These are phyloP conservation scores for Trichoderma koningii DNA, from an alignment of 2,329 filamentous ascomycete genomes.

Conservation along the genomic window DNA sequence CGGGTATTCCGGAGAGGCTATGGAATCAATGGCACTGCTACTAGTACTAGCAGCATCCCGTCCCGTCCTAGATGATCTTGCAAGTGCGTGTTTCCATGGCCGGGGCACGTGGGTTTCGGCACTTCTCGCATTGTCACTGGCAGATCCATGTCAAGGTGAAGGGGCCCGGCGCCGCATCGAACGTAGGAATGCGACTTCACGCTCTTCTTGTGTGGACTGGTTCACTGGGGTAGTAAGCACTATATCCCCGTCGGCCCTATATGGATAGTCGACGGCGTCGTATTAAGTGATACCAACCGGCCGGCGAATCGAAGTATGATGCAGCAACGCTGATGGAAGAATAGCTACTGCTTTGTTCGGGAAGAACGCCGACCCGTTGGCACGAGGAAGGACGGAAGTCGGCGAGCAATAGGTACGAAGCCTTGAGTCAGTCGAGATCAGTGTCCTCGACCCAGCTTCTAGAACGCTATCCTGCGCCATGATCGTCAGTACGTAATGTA, in stretches of 20 bases:
- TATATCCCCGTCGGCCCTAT: not conserved
- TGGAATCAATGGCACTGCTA: not conserved
- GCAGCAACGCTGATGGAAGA: no score
- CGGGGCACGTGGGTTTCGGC: conserved; percentile 15
- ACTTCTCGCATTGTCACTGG: conserved; percentile 12
- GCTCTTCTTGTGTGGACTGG: not conserved
- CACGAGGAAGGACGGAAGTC: not conserved
- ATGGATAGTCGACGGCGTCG: not conserved
- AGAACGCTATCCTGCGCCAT: not conserved
- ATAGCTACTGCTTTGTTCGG: not conserved
- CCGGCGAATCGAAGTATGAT: no score
- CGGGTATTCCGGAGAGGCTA: conserved; percentile 1
- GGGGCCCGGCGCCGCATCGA: not conserved
- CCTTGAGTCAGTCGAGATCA: not conserved
- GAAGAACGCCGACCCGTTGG: conserved; percentile 1
- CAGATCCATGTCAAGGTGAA: not conserved
- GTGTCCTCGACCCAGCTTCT: conserved; percentile 1
- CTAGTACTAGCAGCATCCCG: not conserved
- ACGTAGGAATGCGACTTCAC: conserved; percentile 1
- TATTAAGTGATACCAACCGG: not conserved
- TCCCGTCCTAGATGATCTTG: not conserved
- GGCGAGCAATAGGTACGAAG: not conserved
- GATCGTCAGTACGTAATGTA: no score
- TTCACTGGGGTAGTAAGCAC: not conserved
- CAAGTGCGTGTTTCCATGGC: not conserved